Percentiles rank a stretch among this genome's conserved stretches.
phyloP scores from a whole-genome alignment of 2,329 filamentous ascomycete species.

The Sphaerulina musiva region DNA sequence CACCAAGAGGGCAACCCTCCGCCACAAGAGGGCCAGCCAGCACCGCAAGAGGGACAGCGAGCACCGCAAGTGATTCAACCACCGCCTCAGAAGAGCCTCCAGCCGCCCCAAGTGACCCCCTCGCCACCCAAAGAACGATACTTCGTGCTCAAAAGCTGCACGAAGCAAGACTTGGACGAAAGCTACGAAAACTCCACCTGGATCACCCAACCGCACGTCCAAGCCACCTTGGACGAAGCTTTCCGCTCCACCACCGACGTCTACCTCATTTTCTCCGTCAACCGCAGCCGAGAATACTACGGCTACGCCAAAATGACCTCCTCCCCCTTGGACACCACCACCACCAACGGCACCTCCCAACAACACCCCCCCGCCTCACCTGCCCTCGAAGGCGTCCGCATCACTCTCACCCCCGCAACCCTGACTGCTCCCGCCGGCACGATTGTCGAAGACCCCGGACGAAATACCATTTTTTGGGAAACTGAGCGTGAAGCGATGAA shows the following conservation, averaged over 20 bases:
- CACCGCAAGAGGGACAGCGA: too few relatives aligned
- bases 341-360: too few relatives aligned
- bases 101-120: too few relatives aligned
- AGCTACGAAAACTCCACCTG: conserved; percentile 80
- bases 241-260: conserved; percentile 76
- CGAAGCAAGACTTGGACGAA: conserved; percentile 78
- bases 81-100: too few relatives aligned
- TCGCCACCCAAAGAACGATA: conserved; percentile 52
- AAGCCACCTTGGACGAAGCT: conserved; percentile 69
- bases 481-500: conserved; percentile 68
- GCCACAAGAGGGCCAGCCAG: background rate
- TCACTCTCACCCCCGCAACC: conserved; percentile 70
- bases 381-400: conserved; percentile 48
- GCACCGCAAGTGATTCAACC: too few relatives aligned
- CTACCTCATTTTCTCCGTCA: conserved; percentile 89
- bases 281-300: conserved; percentile 95
- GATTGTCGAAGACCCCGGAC: conserved; percentile 83
- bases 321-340: conserved; percentile 54
- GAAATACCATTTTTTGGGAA: conserved; percentile 96
- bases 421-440: conserved; percentile 70
- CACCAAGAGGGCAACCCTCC: background rate
- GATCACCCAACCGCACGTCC: conserved; percentile 92
- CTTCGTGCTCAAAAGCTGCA: conserved; percentile 89
- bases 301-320: conserved; percentile 89
- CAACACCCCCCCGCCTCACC: too few relatives aligned